Conservation (phyloP, 306 rosid genomes). For the Vicia faba region DNA sequence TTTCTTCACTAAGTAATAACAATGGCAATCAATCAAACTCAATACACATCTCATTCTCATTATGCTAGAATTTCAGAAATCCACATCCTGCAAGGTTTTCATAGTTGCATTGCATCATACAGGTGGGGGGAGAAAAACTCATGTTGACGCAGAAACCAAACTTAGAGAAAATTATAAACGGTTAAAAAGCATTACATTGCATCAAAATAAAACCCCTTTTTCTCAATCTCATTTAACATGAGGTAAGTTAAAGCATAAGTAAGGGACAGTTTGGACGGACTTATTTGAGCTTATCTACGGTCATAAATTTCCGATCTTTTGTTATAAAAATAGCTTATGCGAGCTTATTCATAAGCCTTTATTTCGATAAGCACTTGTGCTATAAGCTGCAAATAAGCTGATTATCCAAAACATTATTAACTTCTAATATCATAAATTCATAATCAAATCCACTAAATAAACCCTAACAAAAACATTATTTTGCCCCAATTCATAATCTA, state of each 20-base stretch:
- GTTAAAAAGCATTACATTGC: neutral
- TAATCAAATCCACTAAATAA: conserved; percentile 2
- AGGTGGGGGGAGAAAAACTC: neutral
- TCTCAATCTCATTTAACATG: neutral
- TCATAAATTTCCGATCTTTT: no score
- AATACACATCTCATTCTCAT: neutral
- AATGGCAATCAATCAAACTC: neutral
- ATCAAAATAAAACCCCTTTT: neutral
- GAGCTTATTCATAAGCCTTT: no score
- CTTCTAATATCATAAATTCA: conserved; percentile 9
- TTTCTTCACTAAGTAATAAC: neutral
- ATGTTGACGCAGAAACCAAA: conserved; percentile 3
- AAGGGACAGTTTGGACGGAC: no score
- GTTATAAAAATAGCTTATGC: no score
- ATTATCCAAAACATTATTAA: neutral
- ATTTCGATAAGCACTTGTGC: no score
- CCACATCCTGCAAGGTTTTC: neutral
- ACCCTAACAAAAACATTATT: neutral
- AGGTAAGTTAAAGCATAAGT: no score
- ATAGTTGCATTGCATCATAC: neutral
- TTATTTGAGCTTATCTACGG: no score
- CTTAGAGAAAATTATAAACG: neutral
- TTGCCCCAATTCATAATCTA: conserved; percentile 7
- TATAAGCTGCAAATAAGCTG: no score
- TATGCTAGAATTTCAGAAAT: conserved; percentile 22